Conservation (phyloP, 1,284 basidiomycete genomes). For the Pisolithus thermaeus region DNA sequence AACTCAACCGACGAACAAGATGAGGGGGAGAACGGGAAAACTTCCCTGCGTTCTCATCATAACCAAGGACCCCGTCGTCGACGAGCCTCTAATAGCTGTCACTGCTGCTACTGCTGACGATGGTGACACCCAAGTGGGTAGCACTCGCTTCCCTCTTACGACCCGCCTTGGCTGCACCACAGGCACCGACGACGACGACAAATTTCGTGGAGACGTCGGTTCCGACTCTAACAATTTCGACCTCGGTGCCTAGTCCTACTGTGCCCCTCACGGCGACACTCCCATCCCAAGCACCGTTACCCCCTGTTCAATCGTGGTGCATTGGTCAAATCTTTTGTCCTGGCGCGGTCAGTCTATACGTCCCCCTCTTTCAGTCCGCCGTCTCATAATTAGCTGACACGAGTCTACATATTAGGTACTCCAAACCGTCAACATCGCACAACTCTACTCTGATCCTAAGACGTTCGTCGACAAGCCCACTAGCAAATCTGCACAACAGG, state of each 20-base stretch:
- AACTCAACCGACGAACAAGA: too few species aligned
- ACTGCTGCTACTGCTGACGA: not conserved
- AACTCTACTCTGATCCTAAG: slow-evolving; percentile 78
- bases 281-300: slow-evolving; percentile 64
- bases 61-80: too few species aligned
- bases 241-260: slow-evolving; percentile 61
- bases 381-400: not conserved
- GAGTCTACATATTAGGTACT: slow-evolving; percentile 48
- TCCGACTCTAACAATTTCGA: slow-evolving; percentile 43
- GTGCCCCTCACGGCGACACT: slow-evolving; percentile 47
- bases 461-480: slow-evolving; percentile 93
- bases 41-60: too few species aligned
- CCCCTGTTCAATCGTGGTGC: slow-evolving; percentile 74
- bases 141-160: not conserved
- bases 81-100: too few species aligned
- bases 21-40: too few species aligned
- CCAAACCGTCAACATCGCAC: slow-evolving; percentile 80
- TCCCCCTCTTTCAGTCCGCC: not conserved
- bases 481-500: slow-evolving; percentile 53
- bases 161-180: not conserved
- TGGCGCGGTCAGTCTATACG: slow-evolving; percentile 52
- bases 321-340: slow-evolving; percentile 81
- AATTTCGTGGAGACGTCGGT: slow-evolving; percentile 10
- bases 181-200: not conserved
- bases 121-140: not conserved